These are phyloP conservation scores for Erysimum cheiri DNA, from an alignment of 441 rosid species.

Conservation along the genomic window DNA sequence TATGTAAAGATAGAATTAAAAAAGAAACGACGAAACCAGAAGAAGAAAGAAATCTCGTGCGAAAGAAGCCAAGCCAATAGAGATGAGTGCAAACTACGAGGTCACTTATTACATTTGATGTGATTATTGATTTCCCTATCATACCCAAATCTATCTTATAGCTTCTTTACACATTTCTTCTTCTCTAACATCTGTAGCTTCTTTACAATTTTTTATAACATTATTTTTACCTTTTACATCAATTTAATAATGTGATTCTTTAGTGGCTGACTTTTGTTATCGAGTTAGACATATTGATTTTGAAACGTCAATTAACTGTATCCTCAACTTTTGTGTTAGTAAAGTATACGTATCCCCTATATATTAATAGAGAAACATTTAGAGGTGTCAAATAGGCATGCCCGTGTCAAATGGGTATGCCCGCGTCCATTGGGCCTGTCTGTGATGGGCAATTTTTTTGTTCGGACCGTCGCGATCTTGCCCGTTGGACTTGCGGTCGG, in stretches of 20 bases:
- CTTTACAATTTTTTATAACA: background rate
- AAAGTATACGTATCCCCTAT: background rate
- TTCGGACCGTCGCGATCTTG: too few relatives aligned
- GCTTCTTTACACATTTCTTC: background rate
- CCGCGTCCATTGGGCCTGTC: too few relatives aligned
- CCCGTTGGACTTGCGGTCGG: too few relatives aligned
- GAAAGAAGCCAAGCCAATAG: conserved; percentile 32
- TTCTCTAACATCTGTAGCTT: background rate
- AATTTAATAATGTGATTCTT: background rate
- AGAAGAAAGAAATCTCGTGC: conserved; percentile 41
- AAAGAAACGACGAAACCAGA: conserved; percentile 13
- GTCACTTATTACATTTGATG: conserved; percentile 32
- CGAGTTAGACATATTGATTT: background rate
- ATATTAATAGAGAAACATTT: too few relatives aligned
- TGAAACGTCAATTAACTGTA: background rate
- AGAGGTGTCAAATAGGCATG: too few relatives aligned
- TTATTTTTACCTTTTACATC: background rate
- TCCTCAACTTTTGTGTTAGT: background rate
- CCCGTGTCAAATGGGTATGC: too few relatives aligned
- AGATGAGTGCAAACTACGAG: conserved; percentile 38
- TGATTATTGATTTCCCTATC: conserved; percentile 17
- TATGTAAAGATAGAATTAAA: conserved; percentile 9
- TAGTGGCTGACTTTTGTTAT: background rate
- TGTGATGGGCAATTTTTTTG: too few relatives aligned
- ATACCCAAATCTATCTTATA: conserved; percentile 26